These are phyloP conservation scores for Zasmidium cellare DNA, from an alignment of 2,329 filamentous ascomycete species.

Conservation along the genomic window DNA sequence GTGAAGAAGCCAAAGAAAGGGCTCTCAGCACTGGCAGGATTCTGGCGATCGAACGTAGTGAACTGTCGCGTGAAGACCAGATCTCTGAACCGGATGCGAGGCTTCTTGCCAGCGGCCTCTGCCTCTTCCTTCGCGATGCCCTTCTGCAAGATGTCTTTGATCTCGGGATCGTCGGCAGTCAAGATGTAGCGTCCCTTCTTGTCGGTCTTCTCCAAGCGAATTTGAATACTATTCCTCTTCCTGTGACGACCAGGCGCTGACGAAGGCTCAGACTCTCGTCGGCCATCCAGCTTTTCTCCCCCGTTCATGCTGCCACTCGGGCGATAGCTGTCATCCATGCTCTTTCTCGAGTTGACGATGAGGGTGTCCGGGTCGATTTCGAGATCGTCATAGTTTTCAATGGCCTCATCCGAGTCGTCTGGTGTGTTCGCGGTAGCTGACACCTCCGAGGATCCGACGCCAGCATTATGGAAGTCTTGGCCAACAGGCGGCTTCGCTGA, in stretches of 20 bases:
- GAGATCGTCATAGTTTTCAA: conserved; percentile 45
- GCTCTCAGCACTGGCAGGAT: conserved; percentile 62
- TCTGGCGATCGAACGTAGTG: conserved; percentile 73
- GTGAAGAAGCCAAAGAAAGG: conserved; percentile 80
- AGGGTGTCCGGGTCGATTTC: conserved; percentile 39
- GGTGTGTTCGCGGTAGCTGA: conserved; percentile 1
- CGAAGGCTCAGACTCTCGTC: not conserved
- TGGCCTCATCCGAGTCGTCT: conserved; percentile 33
- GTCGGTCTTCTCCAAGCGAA: conserved; percentile 48
- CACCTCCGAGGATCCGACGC: conserved; percentile 4
- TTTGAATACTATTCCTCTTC: conserved; percentile 45
- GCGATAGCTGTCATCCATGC: conserved; percentile 24
- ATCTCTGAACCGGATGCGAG: conserved; percentile 49
- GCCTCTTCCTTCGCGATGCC: conserved; percentile 45
- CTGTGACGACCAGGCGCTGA: not conserved
- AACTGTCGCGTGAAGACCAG: conserved; percentile 72
- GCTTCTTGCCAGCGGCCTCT: conserved; percentile 35
- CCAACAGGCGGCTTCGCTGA: not conserved
- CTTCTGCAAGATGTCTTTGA: conserved; percentile 47
- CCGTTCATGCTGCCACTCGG: conserved; percentile 3
- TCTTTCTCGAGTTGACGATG: conserved; percentile 35
- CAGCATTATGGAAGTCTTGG: conserved; percentile 3
- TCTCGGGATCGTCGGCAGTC: conserved; percentile 51
- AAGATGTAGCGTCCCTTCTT: conserved; percentile 50
- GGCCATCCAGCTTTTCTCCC: not conserved